These are phyloP conservation scores for Manihot esculenta DNA, from an alignment of 441 rosid genomes.

Conservation along the genomic window DNA sequence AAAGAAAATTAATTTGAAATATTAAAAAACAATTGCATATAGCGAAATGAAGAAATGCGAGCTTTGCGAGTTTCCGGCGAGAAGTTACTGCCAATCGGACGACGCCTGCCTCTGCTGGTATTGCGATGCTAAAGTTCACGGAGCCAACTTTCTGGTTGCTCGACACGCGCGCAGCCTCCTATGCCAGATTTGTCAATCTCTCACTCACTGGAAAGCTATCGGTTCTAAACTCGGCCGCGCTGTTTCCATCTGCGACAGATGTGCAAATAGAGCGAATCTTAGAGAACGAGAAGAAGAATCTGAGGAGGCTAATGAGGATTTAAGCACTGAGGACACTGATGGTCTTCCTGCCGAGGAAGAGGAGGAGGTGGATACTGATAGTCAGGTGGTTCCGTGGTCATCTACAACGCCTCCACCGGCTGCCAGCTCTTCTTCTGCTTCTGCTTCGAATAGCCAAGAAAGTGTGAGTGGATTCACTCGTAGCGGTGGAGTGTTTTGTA, in stretches of 20 bases:
- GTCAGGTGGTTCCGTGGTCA: slow-evolving; percentile 82
- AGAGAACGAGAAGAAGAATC: slow-evolving; percentile 3
- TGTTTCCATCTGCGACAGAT: slow-evolving; percentile 56
- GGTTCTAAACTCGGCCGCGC: slow-evolving; percentile 62
- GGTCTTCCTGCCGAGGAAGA: not conserved
- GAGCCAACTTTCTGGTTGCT: slow-evolving; percentile 92
- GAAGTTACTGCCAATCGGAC: slow-evolving; percentile 80
- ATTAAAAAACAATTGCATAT: too few species aligned
- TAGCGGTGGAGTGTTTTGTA: not conserved
- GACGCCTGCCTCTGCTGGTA: slow-evolving; percentile 80
- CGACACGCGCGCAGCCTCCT: slow-evolving; percentile 71
- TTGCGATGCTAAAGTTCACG: slow-evolving; percentile 83
- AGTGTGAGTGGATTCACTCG: slow-evolving; percentile 22
- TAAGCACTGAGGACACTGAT: slow-evolving; percentile 3
- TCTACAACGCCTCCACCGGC: slow-evolving; percentile 47
- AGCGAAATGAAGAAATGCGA: slow-evolving; percentile 59
- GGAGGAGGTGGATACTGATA: slow-evolving; percentile 48
- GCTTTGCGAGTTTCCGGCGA: slow-evolving; percentile 64
- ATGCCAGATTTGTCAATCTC: slow-evolving; percentile 58
- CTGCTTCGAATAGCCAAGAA: slow-evolving; percentile 10
- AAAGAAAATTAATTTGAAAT: too few species aligned
- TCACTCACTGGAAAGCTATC: slow-evolving; percentile 76
- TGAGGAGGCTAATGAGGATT: slow-evolving; percentile 39
- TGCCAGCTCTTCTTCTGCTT: slow-evolving; percentile 31
- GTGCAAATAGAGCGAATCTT: slow-evolving; percentile 13